Base-by-base conservation (phyloP, 208 protist genomes). In the Leishmania turanica region DNA sequence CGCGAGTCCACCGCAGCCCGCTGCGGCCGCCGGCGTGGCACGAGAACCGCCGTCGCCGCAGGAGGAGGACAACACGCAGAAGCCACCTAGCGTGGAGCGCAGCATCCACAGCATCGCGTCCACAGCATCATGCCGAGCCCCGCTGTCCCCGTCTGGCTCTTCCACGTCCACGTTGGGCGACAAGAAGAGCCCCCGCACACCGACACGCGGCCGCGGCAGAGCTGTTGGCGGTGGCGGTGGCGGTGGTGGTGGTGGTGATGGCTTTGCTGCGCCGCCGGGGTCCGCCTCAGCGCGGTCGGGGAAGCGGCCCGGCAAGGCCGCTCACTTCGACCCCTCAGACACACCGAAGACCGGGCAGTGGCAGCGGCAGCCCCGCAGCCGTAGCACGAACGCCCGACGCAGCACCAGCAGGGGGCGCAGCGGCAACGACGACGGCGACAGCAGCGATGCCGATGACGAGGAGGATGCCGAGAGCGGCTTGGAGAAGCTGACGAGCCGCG, bases 1-100 rank as follows among this genome's bases (percentile, higher is more conserved):
- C 24, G 21, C 51, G 49, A 17, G n/a, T 21, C 72, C 2, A 21
- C 31, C 53, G 47, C 49, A 42, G 72, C 53, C 72, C n/a, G 19
- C 72, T 11, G 7, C 37, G 74, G 27, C 53, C 1, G 24, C 54
- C 21, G 34, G 24, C 3, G 19, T 37, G 49, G 53, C 40, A 40
- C 31, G 19, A 65, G 74, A 77, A 7, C 47, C 62, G 45, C 76
- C 0, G 42, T 85, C 82, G 3, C 82, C 73, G 54, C 62, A 68
- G 31, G 73, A 79, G 31, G 82, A 85, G 13, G 82, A 85, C 9
- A 70, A 51, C 72, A 85, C 82, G 47, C 82, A 85, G 54, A 85
- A 85, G 73, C 82, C 82, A 47, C 9, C 71, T 6, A 85, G 78
- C 60, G 24, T 69, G 3, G 77, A 81, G 21, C 54, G 73, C 8